Conservation (phyloP, 768 basidiomycete genomes). For the Cyclocybe cylindracea region DNA sequence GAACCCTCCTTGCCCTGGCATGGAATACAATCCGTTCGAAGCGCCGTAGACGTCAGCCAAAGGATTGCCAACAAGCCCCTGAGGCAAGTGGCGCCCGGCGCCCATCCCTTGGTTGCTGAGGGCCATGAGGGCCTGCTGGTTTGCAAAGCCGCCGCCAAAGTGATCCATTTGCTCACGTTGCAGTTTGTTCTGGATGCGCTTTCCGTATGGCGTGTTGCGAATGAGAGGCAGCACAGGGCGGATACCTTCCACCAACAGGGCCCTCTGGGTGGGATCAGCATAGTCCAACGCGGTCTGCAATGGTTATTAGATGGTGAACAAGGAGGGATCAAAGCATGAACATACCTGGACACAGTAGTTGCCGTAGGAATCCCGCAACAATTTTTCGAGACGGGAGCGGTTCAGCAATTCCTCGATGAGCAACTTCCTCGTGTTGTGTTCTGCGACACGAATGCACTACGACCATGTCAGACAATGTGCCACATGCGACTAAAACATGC, state of each 20-base stretch:
- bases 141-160: slow-evolving; percentile 54
- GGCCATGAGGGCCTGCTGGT: slow-evolving; percentile 60
- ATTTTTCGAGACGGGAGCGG: slow-evolving; percentile 91
- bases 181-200: slow-evolving; percentile 97
- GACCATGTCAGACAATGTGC: neutral
- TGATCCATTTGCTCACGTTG: slow-evolving; percentile 90
- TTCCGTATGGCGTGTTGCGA: slow-evolving; percentile 98
- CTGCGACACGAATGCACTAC: slow-evolving; percentile 89
- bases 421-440: slow-evolving; percentile 91
- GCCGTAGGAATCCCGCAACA: slow-evolving; percentile 94
- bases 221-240: slow-evolving; percentile 98
- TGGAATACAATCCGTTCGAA: slow-evolving; percentile 62
- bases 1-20: slow-evolving; percentile 56
- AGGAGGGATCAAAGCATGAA: slow-evolving; percentile 1
- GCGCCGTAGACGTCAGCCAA: slow-evolving; percentile 67
- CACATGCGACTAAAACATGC: slow-evolving; percentile 6
- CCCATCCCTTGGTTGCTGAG: slow-evolving; percentile 59
- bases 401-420: slow-evolving; percentile 95
- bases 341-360: slow-evolving; percentile 91
- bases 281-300: slow-evolving; percentile 95
- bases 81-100: slow-evolving; percentile 57
- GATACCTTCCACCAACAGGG: slow-evolving; percentile 93
- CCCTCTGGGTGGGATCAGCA: slow-evolving; percentile 91
- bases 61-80: slow-evolving; percentile 53
- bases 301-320: neutral